Evolutionary conservation across 371 early-diverging fungal species (phyloP), one percentile per base, ranked within the genome.

Genomic region (Coelomomyces lativittatus): DNA sequence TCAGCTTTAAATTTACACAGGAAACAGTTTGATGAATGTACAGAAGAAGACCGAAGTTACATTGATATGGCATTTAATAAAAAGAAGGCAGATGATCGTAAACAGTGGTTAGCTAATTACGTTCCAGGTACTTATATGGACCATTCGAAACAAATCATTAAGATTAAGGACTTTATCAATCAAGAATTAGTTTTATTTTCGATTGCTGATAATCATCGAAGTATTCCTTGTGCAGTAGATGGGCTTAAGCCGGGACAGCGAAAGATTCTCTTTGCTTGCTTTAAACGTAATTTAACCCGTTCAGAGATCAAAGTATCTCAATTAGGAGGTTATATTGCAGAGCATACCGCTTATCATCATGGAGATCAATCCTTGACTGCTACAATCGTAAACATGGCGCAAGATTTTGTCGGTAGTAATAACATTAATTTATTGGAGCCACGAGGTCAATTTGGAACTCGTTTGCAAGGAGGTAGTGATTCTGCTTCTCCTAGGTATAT

Each of bases 211-310:
- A 98, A 97, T 56, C 70, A 84, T 14, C 81, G 99, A 31, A 91
- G 93, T 1, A 98, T 99, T 53, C 99, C 99, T 3, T 86, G 80
- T n/a, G 68, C 88, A 9, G 81, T 98, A 1, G 99, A 99, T 63
- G 99, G 99, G 2, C 70, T 99, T 25, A 99, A 99, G 63, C 99
- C 99, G 4, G 96, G 93, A 24, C 98, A 98, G 62, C 80, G 99
- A 55, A 99, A 99, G 63, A 90, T 97, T 31, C 56, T 99, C 33
- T 99, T 79, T 69, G 79, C 82, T 28, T 84, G 89, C 53, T 87
- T 96, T 57, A 91, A 92, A 55, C 79, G 87, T 48, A 88, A 90
- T 49, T 64, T 83, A 14, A n/a, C n/a, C n/a, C 78, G 68, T 36
- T 55, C 58, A 7, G 97, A 97, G 77, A 82, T 95, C 57, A 98